Evolutionary conservation across 2,329 filamentous ascomycete species (phyloP).

Genomic region (Plenodomus tracheiphilus): DNA sequence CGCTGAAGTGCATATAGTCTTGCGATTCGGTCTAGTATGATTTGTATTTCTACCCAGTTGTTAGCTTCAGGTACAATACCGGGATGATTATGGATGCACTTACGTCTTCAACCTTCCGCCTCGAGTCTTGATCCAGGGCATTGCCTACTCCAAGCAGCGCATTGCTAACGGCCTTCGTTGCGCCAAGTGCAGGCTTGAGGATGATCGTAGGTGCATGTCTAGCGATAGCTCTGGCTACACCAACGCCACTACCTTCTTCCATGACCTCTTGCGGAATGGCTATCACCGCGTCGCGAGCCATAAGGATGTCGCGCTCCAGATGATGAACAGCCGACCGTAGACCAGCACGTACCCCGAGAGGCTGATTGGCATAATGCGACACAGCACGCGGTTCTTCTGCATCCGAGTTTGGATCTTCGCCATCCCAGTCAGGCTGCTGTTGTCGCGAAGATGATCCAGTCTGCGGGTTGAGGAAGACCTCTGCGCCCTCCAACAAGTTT

Average conservation of each 20-base stretch:
- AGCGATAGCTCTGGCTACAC: slow-evolving; percentile 76
- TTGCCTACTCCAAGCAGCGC: slow-evolving; percentile 92
- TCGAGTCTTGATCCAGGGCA: slow-evolving; percentile 79
- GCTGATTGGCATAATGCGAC: slow-evolving; percentile 92
- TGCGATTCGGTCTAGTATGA: slow-evolving; percentile 6
- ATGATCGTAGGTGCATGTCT: slow-evolving; percentile 90
- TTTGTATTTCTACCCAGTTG: slow-evolving; percentile 35
- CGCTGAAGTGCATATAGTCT: not conserved
- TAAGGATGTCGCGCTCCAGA: slow-evolving; percentile 81
- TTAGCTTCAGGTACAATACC: slow-evolving; percentile 3
- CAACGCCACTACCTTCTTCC: slow-evolving; percentile 79
- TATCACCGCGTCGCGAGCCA: slow-evolving; percentile 88
- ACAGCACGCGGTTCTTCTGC: slow-evolving; percentile 76
- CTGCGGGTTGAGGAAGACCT: slow-evolving; percentile 67
- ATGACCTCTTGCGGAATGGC: slow-evolving; percentile 90
- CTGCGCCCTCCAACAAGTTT: slow-evolving; percentile 85
- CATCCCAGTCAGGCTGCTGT: slow-evolving; percentile 49
- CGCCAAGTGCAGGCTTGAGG: slow-evolving; percentile 85
- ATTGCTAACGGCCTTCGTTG: slow-evolving; percentile 84
- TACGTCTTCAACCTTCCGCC: slow-evolving; percentile 84
- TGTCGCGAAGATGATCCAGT: slow-evolving; percentile 19
- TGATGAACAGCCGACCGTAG: slow-evolving; percentile 80
- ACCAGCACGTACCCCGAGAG: slow-evolving; percentile 84
- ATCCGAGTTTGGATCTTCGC: slow-evolving; percentile 63
- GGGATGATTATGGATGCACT: slow-evolving; percentile 49